Conservation (phyloP, 208 protist species). For the Herpetomonas tarakana region DNA sequence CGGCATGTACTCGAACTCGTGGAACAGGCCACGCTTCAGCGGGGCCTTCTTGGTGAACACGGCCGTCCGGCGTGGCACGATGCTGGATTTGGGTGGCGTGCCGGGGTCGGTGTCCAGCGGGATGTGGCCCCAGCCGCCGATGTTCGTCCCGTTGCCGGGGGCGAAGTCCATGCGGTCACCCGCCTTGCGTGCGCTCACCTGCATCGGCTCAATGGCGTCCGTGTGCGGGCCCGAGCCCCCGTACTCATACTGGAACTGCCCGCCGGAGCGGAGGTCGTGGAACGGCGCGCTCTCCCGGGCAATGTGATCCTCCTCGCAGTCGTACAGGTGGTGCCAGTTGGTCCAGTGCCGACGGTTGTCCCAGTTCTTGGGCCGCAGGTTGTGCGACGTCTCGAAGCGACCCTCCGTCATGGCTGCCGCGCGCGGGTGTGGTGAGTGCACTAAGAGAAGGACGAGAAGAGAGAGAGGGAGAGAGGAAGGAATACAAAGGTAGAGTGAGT, state of each 20-base stretch:
- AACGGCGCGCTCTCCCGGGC: slow-evolving; percentile 85
- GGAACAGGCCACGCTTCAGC: slow-evolving; percentile 76
- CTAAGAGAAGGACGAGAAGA: neutral
- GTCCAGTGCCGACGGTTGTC: slow-evolving; percentile 89
- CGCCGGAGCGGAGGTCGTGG: slow-evolving; percentile 84
- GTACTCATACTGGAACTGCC: slow-evolving; percentile 91
- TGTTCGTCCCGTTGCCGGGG: slow-evolving; percentile 47
- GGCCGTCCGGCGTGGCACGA: slow-evolving; percentile 32
- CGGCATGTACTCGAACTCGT: slow-evolving; percentile 75
- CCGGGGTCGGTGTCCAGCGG: slow-evolving; percentile 72
- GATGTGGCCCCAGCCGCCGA: slow-evolving; percentile 55
- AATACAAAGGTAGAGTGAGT: neutral
- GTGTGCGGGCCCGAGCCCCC: slow-evolving; percentile 48
- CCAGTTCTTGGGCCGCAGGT: slow-evolving; percentile 89
- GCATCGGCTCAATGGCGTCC: slow-evolving; percentile 43
- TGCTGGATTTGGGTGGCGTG: slow-evolving; percentile 30
- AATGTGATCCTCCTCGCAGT: slow-evolving; percentile 86
- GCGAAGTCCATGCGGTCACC: slow-evolving; percentile 88
- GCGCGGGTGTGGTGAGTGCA: neutral
- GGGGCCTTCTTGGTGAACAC: slow-evolving; percentile 77
- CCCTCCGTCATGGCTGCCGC: slow-evolving; percentile 75
- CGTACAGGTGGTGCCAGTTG: slow-evolving; percentile 90
- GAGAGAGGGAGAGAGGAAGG: slow-evolving; percentile 1
- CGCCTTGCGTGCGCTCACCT: slow-evolving; percentile 45
- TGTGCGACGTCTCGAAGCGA: slow-evolving; percentile 86